These are phyloP conservation scores for Nicotiana otophora DNA, from an alignment of 257 asterid genomes.

Conservation along the genomic window DNA sequence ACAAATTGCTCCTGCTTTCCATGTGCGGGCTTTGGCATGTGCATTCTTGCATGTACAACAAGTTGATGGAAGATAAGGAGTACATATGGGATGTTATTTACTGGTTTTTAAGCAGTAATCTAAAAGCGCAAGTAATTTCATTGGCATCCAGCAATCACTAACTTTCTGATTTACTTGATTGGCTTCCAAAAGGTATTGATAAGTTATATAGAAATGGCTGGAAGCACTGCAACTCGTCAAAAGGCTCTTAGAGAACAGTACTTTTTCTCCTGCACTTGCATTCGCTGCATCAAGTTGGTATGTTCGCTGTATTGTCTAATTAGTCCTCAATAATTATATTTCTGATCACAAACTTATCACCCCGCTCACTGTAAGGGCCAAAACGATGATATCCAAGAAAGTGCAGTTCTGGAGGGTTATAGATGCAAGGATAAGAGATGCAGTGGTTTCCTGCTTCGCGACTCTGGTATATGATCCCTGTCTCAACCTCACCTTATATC, in stretches of 20 bases:
- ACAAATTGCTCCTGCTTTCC: background rate
- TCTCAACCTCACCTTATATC: background rate
- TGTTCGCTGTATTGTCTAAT: background rate
- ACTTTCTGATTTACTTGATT: constrained; percentile 13
- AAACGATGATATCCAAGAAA: constrained; percentile 72
- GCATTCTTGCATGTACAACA: background rate
- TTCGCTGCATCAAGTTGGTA: constrained; percentile 78
- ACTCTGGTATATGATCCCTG: constrained; percentile 42
- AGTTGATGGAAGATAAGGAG: background rate
- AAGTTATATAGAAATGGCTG: constrained; percentile 92
- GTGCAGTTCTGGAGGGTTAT: constrained; percentile 87
- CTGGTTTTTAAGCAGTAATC: background rate
- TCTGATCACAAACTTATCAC: background rate
- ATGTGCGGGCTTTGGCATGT: background rate
- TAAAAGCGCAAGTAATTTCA: background rate
- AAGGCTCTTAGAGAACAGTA: constrained; percentile 89
- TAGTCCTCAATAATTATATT: background rate
- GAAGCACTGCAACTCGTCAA: constrained; percentile 85
- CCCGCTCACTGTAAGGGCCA: constrained; percentile 42
- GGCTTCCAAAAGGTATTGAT: constrained; percentile 56
- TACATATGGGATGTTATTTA: background rate
- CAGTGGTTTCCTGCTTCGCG: constrained; percentile 63
- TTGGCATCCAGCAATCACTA: background rate
- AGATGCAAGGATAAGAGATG: constrained; percentile 62
- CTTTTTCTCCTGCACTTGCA: constrained; percentile 74